Evolutionary conservation across 192 early-diverging fungal genomes (phyloP), one percentile per base, ranked within the genome.

Genomic region (Thamnidium elegans): DNA sequence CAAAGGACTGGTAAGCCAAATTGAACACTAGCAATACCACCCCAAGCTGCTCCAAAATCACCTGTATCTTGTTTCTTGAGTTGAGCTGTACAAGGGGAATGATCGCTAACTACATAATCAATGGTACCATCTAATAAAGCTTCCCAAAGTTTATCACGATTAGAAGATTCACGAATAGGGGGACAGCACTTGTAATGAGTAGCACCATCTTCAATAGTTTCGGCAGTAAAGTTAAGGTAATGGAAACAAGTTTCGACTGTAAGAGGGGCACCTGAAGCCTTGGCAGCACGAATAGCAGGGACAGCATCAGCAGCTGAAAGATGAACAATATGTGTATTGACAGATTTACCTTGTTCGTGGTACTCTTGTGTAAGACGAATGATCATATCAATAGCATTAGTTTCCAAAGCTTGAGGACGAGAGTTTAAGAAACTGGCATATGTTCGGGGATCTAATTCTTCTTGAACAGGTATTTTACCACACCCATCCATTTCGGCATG

Each of bases 131-230:
- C 88, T 67, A 85, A 72, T 46, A 92, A 72, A 20, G 87, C 90
- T 58, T 79, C 78, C 90, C 90, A 92, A 48, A 92, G 73, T 52
- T 66, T 64, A 32, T 86, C 83, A 45, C 89, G 76, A 77, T 92
- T 92, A 55, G 67, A 66, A 34, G 84, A 68, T 54, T 84, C 76
- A 71, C 90, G 87, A 65, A 92, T 90, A 13, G 90, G 90, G 58
- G 90, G 90, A 70, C 90, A 92, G 75, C 90, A 92, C 73, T 92
- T 92, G 81, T 84, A 92, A 73, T 92, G 83, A 20, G 90, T 92
- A 26, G 84, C 84, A 58, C 86, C 80, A 30, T 78, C 68, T 11
- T 88, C 88, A 30, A 92, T 82, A 19, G 71, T 68, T 69, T 90
- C 89, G 1, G 90, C 75, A 61, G 65, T 78, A 50, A 92, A 79